A percentile compares a stretch with the other conserved stretches of the same genome.
Conservation (phyloP, 106 monocot genomes). For the Platanthera guangdongensis region DNA sequence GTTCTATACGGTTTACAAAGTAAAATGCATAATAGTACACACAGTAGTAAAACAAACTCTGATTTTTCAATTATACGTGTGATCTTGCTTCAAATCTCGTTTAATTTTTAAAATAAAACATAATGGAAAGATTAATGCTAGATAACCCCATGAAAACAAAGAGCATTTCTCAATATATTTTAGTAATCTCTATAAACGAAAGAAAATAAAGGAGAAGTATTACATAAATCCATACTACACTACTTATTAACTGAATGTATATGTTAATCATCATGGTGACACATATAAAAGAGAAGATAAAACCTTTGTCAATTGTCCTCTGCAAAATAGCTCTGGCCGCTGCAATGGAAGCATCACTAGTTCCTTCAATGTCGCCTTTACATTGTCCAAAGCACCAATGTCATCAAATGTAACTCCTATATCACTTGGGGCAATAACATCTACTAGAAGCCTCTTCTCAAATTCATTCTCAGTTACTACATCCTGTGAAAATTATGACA, state of each 20-base stretch:
- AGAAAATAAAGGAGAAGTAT: background rate
- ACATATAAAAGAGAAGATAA: background rate
- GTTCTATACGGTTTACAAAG: background rate
- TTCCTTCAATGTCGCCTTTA: constrained; percentile 95
- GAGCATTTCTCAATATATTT: background rate
- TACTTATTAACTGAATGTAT: background rate
- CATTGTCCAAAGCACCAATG: constrained; percentile 94
- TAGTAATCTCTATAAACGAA: background rate
- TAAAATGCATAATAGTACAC: background rate
- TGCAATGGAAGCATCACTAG: constrained; percentile 99
- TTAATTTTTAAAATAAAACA: background rate
- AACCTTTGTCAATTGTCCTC: constrained; percentile 97
- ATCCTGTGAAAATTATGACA: constrained; percentile 43
- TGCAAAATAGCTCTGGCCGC: constrained; percentile 91
- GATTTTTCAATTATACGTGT: background rate
- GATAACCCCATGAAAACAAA: background rate
- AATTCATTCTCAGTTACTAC: constrained; percentile 97
- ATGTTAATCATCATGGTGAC: background rate
- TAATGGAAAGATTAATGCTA: background rate
- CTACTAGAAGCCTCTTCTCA: constrained; percentile 86
- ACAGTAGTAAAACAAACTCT: background rate
- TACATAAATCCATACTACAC: background rate
- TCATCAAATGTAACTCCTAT: constrained; percentile 98
- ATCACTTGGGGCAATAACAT: constrained; percentile 93
- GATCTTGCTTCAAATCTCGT: background rate